phyloP scores from a whole-genome alignment of 306 rosid species.

The Abrus precatorius region DNA sequence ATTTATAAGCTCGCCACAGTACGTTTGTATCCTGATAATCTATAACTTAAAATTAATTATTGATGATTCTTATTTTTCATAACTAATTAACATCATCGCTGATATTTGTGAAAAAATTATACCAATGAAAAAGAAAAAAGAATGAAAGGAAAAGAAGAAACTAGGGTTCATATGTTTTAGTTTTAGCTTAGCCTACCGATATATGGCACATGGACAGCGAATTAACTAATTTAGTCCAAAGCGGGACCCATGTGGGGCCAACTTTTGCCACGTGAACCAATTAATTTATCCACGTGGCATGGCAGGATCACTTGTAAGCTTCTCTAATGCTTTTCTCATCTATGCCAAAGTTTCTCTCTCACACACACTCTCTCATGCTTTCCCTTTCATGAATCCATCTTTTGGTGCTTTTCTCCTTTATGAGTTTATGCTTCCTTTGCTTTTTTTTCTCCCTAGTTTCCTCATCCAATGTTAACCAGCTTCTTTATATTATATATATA shows the following conservation, averaged over 20 bases:
- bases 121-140: too few species aligned
- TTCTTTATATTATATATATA: neutral
- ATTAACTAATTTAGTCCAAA: neutral
- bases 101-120: too few species aligned
- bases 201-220: constrained; percentile 34
- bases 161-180: neutral
- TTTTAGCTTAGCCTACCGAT: neutral
- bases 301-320: constrained; percentile 54
- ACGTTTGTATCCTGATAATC: too few species aligned
- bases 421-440: constrained; percentile 55
- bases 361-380: constrained; percentile 46
- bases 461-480: constrained; percentile 12
- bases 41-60: too few species aligned
- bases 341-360: neutral
- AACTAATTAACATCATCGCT: too few species aligned
- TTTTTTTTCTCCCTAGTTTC: constrained; percentile 14
- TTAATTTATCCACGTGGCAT: constrained; percentile 58
- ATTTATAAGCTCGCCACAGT: too few species aligned
- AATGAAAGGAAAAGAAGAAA: neutral
- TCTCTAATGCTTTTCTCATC: constrained; percentile 54
- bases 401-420: constrained; percentile 75
- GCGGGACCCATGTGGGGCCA: constrained; percentile 75
- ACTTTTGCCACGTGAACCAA: constrained; percentile 75
- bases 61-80: too few species aligned
- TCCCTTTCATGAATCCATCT: constrained; percentile 70